Base-by-base conservation (phyloP, 169 alveolate genomes). In the Theileria luwenshuni region DNA sequence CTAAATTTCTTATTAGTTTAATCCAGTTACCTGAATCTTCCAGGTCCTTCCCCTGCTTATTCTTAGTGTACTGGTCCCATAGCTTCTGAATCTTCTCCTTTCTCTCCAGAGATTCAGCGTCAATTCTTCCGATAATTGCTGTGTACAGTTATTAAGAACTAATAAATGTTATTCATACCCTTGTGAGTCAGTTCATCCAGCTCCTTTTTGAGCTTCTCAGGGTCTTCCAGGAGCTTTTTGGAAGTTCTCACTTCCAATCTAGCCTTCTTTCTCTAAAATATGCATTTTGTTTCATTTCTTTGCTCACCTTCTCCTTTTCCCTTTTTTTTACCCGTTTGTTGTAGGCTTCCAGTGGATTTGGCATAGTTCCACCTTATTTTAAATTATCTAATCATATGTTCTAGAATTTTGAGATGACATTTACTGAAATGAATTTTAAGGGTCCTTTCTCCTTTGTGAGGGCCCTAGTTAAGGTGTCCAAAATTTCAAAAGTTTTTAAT, bases 41-140 rank as follows among this genome's bases (percentile, higher is more conserved):
- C 43, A n/a, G 15, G 1, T 56, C 65, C 42, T 56, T 56, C 38
- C 15, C 47, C 5, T 56, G 65, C 30, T 56, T 56, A 2, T 38
- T 56, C 8, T 56, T 56, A 15, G 61, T 42, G 35, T 79, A 74
- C 38, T 71, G 67, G 23, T 49, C 74, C 87, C 87, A 79, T 19
- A 79, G 38, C 33, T 62, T 59, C 15, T 79, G 83, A 0, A 79
- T 72, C 21, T 79, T 79, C 0, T 65, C 87, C 87, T 79, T 79
- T 21, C 87, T 70, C 33, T 60, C 67, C 32, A 69, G 45, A 0
- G 49, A 67, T 0, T 28, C 71, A 6, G 43, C 70, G 28, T 79
- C 76, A 0, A 79, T 71, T 35, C 87, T 70, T 35, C 87, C 87
- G 15, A 79, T 79, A 42, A 79, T 79, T 10, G 81, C 87, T 77